phyloP scores from a whole-genome alignment of 192 early-diverging fungal species.

The Backusella psychrophila region DNA sequence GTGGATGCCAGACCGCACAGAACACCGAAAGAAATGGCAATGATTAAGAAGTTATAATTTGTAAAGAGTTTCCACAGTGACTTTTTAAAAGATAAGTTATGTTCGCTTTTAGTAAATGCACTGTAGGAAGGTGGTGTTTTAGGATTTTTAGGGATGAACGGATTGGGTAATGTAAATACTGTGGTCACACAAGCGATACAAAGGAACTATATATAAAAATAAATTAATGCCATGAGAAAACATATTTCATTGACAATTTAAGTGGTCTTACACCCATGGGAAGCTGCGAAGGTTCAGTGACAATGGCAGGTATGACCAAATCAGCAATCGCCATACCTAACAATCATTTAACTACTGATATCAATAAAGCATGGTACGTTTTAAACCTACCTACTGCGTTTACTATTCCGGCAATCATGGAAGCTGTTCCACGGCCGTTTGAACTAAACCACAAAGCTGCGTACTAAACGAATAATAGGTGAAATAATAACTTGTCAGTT shows the following conservation, averaged over 20 bases:
- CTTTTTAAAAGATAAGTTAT: conserved; percentile 30
- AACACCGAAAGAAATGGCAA: conserved; percentile 44
- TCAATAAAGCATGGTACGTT: neutral
- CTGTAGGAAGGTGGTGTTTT: conserved; percentile 48
- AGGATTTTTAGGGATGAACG: conserved; percentile 41
- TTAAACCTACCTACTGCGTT: neutral
- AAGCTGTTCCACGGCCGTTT: conserved; percentile 45
- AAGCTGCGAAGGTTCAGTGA: conserved; percentile 29
- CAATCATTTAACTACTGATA: neutral
- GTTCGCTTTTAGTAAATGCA: conserved; percentile 30
- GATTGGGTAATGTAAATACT: conserved; percentile 38
- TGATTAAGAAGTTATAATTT: conserved; percentile 46
- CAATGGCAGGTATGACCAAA: conserved; percentile 46
- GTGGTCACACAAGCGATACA: conserved; percentile 43
- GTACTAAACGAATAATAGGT: conserved; percentile 30
- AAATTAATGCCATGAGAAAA: neutral
- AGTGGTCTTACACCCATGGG: conserved; percentile 33
- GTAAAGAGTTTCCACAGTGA: conserved; percentile 37
- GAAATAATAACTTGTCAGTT: neutral
- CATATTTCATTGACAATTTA: neutral
- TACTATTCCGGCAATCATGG: conserved; percentile 42
- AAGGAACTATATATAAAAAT: conserved; percentile 18
- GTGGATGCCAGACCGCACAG: conserved; percentile 50
- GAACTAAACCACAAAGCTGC: conserved; percentile 53
- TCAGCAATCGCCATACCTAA: conserved; percentile 50